Percentiles rank a stretch among this genome's conserved stretches.
These are phyloP conservation scores for Pythium angustatum DNA, from an alignment of 352 stramenopile genomes.

Conservation along the genomic window DNA sequence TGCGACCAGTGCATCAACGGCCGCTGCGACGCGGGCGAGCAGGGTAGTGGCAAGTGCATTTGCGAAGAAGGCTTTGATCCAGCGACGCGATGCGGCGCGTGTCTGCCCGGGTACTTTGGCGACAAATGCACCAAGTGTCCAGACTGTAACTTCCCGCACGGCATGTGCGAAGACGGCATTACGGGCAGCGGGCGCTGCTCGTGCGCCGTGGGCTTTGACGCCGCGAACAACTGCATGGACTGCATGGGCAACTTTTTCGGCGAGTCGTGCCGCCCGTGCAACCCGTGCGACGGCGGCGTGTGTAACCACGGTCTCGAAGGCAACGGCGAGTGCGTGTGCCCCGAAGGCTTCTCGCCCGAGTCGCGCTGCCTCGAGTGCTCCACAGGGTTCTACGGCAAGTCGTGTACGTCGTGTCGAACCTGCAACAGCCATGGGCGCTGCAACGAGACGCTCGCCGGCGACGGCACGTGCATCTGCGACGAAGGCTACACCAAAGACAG, in stretches of 20 bases:
- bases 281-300: constrained; percentile 73
- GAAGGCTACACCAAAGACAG: constrained; percentile 79
- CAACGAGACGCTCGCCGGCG: constrained; percentile 64
- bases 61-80: constrained; percentile 79
- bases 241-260: constrained; percentile 87
- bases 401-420: constrained; percentile 74
- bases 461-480: constrained; percentile 81
- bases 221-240: constrained; percentile 71
- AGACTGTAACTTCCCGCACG: constrained; percentile 83
- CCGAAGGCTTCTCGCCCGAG: constrained; percentile 71
- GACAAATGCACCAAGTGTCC: constrained; percentile 69
- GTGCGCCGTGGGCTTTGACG: constrained; percentile 83
- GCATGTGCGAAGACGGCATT: constrained; percentile 82
- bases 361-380: constrained; percentile 78
- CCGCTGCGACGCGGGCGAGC: constrained; percentile 62
- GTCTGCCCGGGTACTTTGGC: constrained; percentile 75
- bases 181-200: constrained; percentile 79
- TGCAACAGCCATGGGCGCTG: constrained; percentile 85
- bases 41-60: constrained; percentile 65
- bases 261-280: constrained; percentile 64
- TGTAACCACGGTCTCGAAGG: constrained; percentile 82
- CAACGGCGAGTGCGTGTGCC: constrained; percentile 80
- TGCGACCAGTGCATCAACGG: constrained; percentile 81
- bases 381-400: constrained; percentile 68
- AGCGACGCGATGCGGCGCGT: constrained; percentile 69